Evolutionary conservation across 352 stramenopile species (phyloP), one percentile per base, ranked within the genome.

Genomic region (Phytophthora agathidicida): DNA sequence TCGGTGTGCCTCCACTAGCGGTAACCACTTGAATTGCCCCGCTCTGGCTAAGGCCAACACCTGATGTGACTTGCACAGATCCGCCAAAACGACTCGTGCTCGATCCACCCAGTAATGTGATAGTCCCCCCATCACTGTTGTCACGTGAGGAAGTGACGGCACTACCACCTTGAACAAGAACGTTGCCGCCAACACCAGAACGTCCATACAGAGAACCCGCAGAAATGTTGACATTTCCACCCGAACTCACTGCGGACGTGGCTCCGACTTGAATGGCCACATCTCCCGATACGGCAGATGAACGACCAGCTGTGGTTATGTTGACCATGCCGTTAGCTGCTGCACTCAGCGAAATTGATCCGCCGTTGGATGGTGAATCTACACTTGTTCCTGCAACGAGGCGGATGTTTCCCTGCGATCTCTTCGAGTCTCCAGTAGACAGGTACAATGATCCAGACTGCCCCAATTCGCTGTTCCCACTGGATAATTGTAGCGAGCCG

Each of bases 141-240:
- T 55, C 47, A 17, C 47, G 47, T 14, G 35, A 28, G 36, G 47
- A 38, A 0, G 47, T 35, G 16, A 45, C n/a, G 16, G 33, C 47
- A 38, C 24, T 55, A 55, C 47, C 47, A 43, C 33, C 47, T 30
- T 55, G 47, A 16, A 55, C 16, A 44, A 55, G 47, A 46, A 55
- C 27, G 24, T 27, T 55, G 26, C 47, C 47, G 10, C 47, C 47
- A 28, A 46, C 33, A 22, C 47, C 47, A 37, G 26, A 55, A 37
- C 47, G 47, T 35, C 47, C 47, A 17, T 23, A 55, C 20, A 45
- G n/a, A 37, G 47, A 45, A 45, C 47, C 47, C 9, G 33, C 47
- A 17, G 47, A 55, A 46, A 64, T 36, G n/a, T 48, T 60, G 47
- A 69, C 47, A 11, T 48, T 56, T 27, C 62, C 36, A 24, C 49